A percentile compares a stretch with the other conserved stretches of the same genome.
Evolutionary conservation across 345 rosid genomes (phyloP).

Genomic region (Eucalyptus cloeziana): DNA sequence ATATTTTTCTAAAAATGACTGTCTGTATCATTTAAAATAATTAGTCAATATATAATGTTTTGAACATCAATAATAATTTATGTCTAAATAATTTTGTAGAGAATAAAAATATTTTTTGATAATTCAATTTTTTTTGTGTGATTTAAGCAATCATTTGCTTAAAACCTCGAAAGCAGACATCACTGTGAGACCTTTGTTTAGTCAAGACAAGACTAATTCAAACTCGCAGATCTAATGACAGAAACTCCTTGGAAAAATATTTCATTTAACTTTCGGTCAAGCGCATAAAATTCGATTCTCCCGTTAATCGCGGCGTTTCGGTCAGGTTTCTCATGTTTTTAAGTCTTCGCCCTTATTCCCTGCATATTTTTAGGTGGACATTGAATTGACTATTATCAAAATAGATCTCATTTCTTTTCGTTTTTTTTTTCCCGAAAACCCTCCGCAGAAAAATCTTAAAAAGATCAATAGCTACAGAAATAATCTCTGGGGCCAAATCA

Average conservation of each 20-base stretch:
- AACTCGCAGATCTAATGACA: background rate
- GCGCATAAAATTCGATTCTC: background rate
- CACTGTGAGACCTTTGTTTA: background rate
- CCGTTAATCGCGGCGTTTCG: background rate
- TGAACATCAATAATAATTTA: too few relatives aligned
- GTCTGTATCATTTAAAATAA: too few relatives aligned
- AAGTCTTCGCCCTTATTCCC: background rate
- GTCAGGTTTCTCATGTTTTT: background rate
- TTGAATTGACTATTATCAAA: background rate
- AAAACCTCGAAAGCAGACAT: background rate
- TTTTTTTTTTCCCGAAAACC: background rate
- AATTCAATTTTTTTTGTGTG: too few relatives aligned
- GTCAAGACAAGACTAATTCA: background rate
- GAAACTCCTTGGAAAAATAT: background rate
- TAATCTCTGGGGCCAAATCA: background rate
- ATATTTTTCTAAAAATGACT: too few relatives aligned
- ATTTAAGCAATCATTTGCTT: too few relatives aligned
- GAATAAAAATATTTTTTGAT: too few relatives aligned
- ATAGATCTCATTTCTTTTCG: background rate
- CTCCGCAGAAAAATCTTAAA: background rate
- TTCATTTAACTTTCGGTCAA: background rate
- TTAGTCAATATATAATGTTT: too few relatives aligned
- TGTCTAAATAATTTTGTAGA: too few relatives aligned
- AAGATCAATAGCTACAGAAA: background rate
- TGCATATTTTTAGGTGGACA: background rate